A percentile compares a stretch with the other conserved stretches of the same genome.
These are phyloP conservation scores for Citrullus mucosospermus DNA, from an alignment of 306 rosid species.

Conservation along the genomic window DNA sequence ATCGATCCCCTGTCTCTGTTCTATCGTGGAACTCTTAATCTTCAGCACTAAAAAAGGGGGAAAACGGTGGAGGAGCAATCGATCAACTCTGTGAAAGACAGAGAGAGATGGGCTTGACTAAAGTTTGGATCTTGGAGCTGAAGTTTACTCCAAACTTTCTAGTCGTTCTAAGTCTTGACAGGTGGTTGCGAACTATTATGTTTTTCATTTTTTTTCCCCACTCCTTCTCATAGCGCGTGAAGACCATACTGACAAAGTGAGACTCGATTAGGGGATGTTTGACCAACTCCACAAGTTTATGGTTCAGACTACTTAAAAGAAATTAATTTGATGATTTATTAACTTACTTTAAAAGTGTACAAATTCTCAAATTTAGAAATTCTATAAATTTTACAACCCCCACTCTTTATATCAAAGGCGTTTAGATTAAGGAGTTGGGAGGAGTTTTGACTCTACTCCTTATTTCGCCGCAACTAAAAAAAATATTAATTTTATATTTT, in stretches of 20 bases:
- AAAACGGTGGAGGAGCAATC: background rate
- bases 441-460: too few species aligned
- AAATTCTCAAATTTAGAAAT: too few species aligned
- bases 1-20: background rate
- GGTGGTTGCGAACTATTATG: background rate
- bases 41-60: background rate
- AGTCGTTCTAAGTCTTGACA: background rate
- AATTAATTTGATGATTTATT: too few species aligned
- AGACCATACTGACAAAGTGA: background rate
- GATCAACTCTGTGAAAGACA: background rate
- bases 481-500: too few species aligned
- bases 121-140: background rate
- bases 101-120: constrained; percentile 1
- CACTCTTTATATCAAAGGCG: too few species aligned
- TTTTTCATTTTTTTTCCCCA: background rate
- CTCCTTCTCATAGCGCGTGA: background rate
- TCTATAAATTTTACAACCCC: too few species aligned
- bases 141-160: background rate
- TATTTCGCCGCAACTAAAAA: too few species aligned
- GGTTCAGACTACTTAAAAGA: too few species aligned
- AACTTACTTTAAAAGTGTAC: too few species aligned
- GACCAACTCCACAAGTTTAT: too few species aligned
- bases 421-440: too few species aligned
- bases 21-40: background rate
- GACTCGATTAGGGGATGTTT: too few species aligned